Evolutionary conservation across 2,329 filamentous ascomycete genomes (phyloP).

Genomic region (Graphium sp.): DNA sequence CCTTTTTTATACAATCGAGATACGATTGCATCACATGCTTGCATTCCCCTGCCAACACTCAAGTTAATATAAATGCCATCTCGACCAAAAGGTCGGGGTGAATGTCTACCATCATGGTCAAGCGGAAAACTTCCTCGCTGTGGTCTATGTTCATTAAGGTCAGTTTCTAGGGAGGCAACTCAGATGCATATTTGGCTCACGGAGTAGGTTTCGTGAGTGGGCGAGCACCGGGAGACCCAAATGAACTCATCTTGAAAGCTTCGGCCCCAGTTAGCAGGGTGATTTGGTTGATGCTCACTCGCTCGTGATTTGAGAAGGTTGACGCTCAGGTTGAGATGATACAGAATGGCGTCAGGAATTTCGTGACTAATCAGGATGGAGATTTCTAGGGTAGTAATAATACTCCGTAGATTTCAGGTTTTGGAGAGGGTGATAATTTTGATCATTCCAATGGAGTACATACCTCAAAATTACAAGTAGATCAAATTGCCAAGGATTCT

Average conservation of each 20-base stretch:
- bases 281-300: too few species aligned
- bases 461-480: too few species aligned
- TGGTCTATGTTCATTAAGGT: constrained; percentile 33
- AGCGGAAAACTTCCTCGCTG: constrained; percentile 92
- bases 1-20: constrained; percentile 70
- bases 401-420: too few species aligned
- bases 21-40: constrained; percentile 77
- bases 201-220: constrained; percentile 51
- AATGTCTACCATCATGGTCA: constrained; percentile 57
- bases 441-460: too few species aligned
- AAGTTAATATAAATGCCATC: background rate
- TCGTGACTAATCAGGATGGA: too few species aligned
- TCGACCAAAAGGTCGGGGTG: background rate
- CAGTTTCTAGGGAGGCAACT: background rate
- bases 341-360: too few species aligned
- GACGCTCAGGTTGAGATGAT: too few species aligned
- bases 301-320: too few species aligned
- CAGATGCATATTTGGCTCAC: constrained; percentile 24
- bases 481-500: too few species aligned
- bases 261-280: too few species aligned
- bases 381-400: too few species aligned
- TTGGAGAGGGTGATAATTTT: too few species aligned
- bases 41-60: constrained; percentile 58
- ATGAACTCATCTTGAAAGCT: constrained; percentile 52
- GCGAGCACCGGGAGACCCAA: constrained; percentile 55